Conservation (phyloP, 345 rosid genomes). For the Aquilaria yunnanensis region DNA sequence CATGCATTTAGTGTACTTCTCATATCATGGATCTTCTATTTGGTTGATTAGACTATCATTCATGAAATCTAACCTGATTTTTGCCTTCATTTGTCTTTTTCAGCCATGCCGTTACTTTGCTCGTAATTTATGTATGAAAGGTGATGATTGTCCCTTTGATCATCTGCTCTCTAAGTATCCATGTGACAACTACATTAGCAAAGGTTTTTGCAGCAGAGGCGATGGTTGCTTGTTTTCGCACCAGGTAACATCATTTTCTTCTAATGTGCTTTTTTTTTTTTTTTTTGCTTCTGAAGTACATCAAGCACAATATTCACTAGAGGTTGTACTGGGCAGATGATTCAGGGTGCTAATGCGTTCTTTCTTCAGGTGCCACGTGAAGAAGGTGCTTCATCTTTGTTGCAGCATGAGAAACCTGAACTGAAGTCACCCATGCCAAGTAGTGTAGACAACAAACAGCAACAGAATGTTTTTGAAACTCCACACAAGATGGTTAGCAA, state of each 20-base stretch:
- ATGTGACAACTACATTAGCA: conserved; percentile 44
- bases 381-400: conserved; percentile 24
- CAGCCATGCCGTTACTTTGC: conserved; percentile 94
- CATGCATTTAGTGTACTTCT: not conserved
- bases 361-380: conserved; percentile 23
- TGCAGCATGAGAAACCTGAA: conserved; percentile 17
- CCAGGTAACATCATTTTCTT: conserved; percentile 44
- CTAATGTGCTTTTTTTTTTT: not conserved
- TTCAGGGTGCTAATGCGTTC: conserved; percentile 4
- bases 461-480: conserved; percentile 14
- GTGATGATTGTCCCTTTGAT: conserved; percentile 85
- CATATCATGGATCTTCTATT: not conserved
- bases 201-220: conserved; percentile 72
- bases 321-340: not conserved
- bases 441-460: conserved; percentile 23
- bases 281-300: too few species aligned
- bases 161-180: conserved; percentile 86
- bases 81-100: conserved; percentile 22
- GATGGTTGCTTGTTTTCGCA: conserved; percentile 78
- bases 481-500: conserved; percentile 8
- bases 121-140: conserved; percentile 81
- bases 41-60: not conserved
- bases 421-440: conserved; percentile 16
- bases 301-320: not conserved
- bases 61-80: not conserved